Evolutionary conservation across 805 yeast genomes (phyloP).

Genomic region (Ogataea populi-albae): DNA sequence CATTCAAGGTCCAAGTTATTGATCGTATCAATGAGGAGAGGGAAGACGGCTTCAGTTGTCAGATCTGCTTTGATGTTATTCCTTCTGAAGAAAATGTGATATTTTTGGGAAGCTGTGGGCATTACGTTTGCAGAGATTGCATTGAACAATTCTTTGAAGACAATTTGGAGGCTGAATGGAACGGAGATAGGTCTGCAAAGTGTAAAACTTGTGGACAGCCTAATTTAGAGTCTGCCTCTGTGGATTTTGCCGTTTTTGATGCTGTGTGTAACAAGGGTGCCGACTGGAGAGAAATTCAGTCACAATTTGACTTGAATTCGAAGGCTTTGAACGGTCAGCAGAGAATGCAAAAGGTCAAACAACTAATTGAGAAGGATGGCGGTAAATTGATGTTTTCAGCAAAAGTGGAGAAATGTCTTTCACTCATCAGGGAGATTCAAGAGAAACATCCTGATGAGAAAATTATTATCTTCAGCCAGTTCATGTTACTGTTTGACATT

Average conservation of each 20-base stretch:
- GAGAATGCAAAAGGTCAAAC: slow-evolving; percentile 26
- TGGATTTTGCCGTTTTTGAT: slow-evolving; percentile 52
- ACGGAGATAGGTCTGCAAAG: slow-evolving; percentile 37
- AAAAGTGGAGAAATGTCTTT: slow-evolving; percentile 62
- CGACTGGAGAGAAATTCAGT: slow-evolving; percentile 24
- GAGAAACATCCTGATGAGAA: slow-evolving; percentile 60
- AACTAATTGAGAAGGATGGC: slow-evolving; percentile 30
- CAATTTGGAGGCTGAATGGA: slow-evolving; percentile 34
- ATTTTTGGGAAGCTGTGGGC: slow-evolving; percentile 69
- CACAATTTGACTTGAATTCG: slow-evolving; percentile 20
- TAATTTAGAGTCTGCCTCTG: slow-evolving; percentile 37
- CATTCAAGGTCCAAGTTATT: slow-evolving; percentile 23
- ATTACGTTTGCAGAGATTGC: slow-evolving; percentile 63
- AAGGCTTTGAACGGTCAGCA: slow-evolving; percentile 25
- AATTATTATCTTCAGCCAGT: slow-evolving; percentile 80
- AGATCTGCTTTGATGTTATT: slow-evolving; percentile 58
- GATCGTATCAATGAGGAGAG: slow-evolving; percentile 35
- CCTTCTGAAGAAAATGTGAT: slow-evolving; percentile 42
- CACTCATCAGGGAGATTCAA: slow-evolving; percentile 52
- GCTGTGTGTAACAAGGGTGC: slow-evolving; percentile 36
- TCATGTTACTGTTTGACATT: slow-evolving; percentile 74
- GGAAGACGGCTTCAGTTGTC: slow-evolving; percentile 50
- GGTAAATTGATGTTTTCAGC: slow-evolving; percentile 59
- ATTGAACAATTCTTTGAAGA: slow-evolving; percentile 49
- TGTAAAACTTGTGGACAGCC: slow-evolving; percentile 54